Base-by-base conservation (phyloP, 2,329 filamentous ascomycete genomes). In the Phialophora verrucosa region DNA sequence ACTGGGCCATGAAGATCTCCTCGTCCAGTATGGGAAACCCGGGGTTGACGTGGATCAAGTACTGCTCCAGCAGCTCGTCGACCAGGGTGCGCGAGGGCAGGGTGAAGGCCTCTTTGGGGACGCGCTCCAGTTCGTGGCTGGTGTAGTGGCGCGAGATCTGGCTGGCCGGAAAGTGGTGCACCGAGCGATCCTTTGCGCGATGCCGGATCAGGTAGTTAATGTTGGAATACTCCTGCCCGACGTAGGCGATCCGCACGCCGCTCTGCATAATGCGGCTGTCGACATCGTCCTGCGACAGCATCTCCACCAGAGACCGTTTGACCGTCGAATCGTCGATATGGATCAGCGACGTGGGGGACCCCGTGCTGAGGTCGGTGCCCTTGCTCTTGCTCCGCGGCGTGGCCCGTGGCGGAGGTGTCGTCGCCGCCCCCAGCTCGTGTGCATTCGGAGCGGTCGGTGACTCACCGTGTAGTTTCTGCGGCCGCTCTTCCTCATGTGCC, bases 1-100 rank as follows among this genome's bases (percentile, higher is more conserved):
- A 85, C 85, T 63, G 81, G 80, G 2, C 76, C 73, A 80, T 84
- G 83, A 70, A 86, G 85, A 25, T 80, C 71, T 32, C 82, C 79
- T 71, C 85, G 81, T 53, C 85, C 82, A 86, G 75, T 23, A 86
- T 79, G 10, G 84, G 84, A 66, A 82, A 85, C 1, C 82, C 82
- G 0, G 80, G 79, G 64, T 85, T 85, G 61, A 85, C 78, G 62
- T 82, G 78, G 4, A 73, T 74, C 67, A 85, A 86, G 71, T 84
- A 86, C 0, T 83, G 81, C 7, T 79, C 74, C 4, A 87, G 77
- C 11, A 86, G 76, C 62, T 81, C 78, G 71, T 85, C 62, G 29
- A 49, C 57, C 17, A 67, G 32, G n/a, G 50, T 27, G 12, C 25
- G 25, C 20, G 51, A 25, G 4, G 65, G 65, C 12, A 64, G 38